Percentiles rank a stretch among this genome's conserved stretches.
Evolutionary conservation across 129 eudicot genomes (phyloP).

Genomic region (Pulicaria dysenterica): DNA sequence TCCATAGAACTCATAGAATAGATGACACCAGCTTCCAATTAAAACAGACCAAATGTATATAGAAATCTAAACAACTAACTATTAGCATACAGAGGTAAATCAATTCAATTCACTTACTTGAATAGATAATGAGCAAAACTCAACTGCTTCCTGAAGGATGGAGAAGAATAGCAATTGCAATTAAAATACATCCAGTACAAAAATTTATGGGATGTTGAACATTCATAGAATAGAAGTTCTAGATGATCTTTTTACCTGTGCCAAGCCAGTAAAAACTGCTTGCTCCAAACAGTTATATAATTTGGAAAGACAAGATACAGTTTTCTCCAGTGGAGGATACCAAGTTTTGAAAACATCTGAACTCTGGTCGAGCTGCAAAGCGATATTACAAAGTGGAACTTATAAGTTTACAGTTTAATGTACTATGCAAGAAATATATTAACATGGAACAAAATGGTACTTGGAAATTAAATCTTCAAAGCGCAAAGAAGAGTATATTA

Average conservation of each 20-base stretch:
- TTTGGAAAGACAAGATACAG: constrained; percentile 85
- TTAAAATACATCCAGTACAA: neutral
- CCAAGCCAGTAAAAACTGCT: constrained; percentile 94
- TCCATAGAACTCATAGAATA: neutral
- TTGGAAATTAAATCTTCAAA: constrained; percentile 1
- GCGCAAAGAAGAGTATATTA: constrained; percentile 13
- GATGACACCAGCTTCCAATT: constrained; percentile 9
- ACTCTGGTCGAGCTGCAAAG: constrained; percentile 59
- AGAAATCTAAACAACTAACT: constrained; percentile 5
- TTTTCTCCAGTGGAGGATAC: constrained; percentile 98
- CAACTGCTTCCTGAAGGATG: constrained; percentile 85
- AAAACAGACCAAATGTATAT: neutral
- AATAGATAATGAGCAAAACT: constrained; percentile 83
- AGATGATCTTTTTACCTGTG: constrained; percentile 61
- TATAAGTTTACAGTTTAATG: constrained; percentile 18
- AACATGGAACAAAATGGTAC: constrained; percentile 17
- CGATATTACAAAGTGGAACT: neutral
- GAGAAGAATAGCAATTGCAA: constrained; percentile 18
- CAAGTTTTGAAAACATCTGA: constrained; percentile 74
- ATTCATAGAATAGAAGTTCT: neutral
- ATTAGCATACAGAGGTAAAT: constrained; percentile 20
- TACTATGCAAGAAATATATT: neutral
- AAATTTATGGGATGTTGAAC: neutral
- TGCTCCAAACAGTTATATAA: constrained; percentile 80
- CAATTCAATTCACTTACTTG: constrained; percentile 60